Percentiles rank a stretch among this genome's conserved stretches.
Conservation (phyloP, 2,329 filamentous ascomycete genomes). For the Ilyonectria mors-panacis region DNA sequence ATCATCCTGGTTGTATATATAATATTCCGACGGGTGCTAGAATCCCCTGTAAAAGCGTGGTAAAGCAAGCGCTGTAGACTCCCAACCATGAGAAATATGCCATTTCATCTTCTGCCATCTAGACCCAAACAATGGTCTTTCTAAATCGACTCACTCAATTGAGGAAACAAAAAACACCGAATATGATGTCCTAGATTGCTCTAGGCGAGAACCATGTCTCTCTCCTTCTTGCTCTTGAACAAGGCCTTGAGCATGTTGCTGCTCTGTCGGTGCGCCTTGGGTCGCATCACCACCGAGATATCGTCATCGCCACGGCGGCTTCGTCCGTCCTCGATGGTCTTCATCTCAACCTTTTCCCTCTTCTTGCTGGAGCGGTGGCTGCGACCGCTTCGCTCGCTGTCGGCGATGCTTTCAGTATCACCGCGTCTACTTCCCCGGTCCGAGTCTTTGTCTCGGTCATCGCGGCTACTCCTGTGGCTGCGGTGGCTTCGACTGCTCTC, state of each 20-base stretch:
- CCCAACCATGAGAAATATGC: slow-evolving; percentile 23
- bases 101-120: slow-evolving; percentile 23
- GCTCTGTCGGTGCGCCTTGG: slow-evolving; percentile 63
- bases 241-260: slow-evolving; percentile 71
- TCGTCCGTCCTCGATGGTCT: slow-evolving; percentile 56
- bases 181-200: slow-evolving; percentile 18
- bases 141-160: slow-evolving; percentile 26
- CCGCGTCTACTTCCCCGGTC: slow-evolving; percentile 38
- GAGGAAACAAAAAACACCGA: slow-evolving; percentile 18
- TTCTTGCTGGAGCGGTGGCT: slow-evolving; percentile 46
- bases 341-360: slow-evolving; percentile 51
- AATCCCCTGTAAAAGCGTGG: slow-evolving; percentile 11
- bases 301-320: slow-evolving; percentile 55
- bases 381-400: slow-evolving; percentile 54
- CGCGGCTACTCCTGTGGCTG: slow-evolving; percentile 47
- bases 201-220: slow-evolving; percentile 51
- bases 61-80: slow-evolving; percentile 25
- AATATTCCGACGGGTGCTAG: slow-evolving; percentile 14
- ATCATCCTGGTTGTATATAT: slow-evolving; percentile 20
- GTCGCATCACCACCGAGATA: slow-evolving; percentile 59
- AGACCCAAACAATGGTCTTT: slow-evolving; percentile 24
- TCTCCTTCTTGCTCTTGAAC: slow-evolving; percentile 67
- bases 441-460: slow-evolving; percentile 36
- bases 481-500: slow-evolving; percentile 47
- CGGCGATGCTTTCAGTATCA: slow-evolving; percentile 55